Evolutionary conservation across 2,329 filamentous ascomycete species (phyloP).

Genomic region (Cladophialophora yegresii): DNA sequence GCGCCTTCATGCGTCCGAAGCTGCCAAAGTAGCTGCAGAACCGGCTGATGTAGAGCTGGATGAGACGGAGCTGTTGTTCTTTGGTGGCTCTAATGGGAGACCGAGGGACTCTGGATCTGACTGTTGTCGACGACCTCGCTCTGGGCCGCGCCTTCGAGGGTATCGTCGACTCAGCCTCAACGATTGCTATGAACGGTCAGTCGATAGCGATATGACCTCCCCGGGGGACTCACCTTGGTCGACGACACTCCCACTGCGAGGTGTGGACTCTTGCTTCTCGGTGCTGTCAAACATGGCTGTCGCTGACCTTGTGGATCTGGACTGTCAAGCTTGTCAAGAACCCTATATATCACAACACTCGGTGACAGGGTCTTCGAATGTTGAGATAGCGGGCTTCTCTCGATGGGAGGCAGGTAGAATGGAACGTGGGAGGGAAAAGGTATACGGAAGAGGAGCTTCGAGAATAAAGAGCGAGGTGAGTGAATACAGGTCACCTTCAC

Average conservation of each 20-base stretch:
- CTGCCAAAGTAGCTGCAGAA: constrained; percentile 1
- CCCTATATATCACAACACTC: background rate
- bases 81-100: background rate
- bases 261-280: background rate
- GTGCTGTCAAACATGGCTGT: background rate
- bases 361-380: background rate
- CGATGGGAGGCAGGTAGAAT: background rate
- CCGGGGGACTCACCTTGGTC: background rate
- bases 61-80: background rate
- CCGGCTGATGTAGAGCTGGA: background rate
- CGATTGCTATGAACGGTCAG: background rate
- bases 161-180: background rate
- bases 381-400: background rate
- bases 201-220: background rate
- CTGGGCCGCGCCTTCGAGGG: background rate
- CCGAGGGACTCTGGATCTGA: background rate
- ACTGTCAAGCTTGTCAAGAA: background rate
- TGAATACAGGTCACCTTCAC: background rate
- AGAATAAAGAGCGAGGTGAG: background rate
- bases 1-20: background rate
- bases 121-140: background rate
- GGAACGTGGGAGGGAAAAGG: background rate
- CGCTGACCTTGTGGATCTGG: background rate
- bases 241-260: background rate
- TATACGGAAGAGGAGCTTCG: background rate